These are phyloP conservation scores for Kwoniella europaea DNA, from an alignment of 768 basidiomycete genomes.

Conservation along the genomic window DNA sequence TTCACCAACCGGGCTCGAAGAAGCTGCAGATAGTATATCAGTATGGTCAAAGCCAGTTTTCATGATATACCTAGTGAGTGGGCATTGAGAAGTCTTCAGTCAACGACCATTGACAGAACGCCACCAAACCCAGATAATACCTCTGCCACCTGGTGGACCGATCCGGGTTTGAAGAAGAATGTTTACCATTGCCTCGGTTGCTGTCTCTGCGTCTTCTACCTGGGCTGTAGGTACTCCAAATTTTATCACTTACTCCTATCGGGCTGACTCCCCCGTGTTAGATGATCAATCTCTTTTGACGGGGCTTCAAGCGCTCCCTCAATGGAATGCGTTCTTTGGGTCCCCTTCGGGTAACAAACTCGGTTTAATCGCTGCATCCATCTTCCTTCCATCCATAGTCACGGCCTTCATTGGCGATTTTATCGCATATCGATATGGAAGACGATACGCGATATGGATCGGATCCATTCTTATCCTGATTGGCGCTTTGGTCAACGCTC, in stretches of 20 bases:
- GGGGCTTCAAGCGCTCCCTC: conserved; percentile 40
- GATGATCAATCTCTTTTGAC: conserved; percentile 37
- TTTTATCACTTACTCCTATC: neutral
- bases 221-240: conserved; percentile 25
- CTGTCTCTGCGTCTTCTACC: conserved; percentile 37
- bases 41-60: too few relatives aligned
- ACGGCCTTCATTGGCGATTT: conserved; percentile 42
- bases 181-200: conserved; percentile 32
- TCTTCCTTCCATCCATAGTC: conserved; percentile 42
- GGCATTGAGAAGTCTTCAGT: too few relatives aligned
- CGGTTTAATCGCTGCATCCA: conserved; percentile 36
- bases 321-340: conserved; percentile 36
- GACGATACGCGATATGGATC: conserved; percentile 33
- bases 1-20: too few relatives aligned
- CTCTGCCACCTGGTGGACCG: conserved; percentile 30
- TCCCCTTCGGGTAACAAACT: conserved; percentile 34
- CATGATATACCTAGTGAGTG: too few relatives aligned
- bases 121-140: conserved; percentile 29
- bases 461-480: conserved; percentile 30
- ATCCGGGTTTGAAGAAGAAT: conserved; percentile 28
- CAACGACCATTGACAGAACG: too few relatives aligned
- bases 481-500: conserved; percentile 37
- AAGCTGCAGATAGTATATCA: too few relatives aligned
- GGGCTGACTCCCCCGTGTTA: neutral
- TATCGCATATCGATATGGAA: conserved; percentile 34